Percentiles rank a stretch among this genome's conserved stretches.
These are phyloP conservation scores for Eucalyptus erythrocorys DNA, from an alignment of 345 rosid species.

Conservation along the genomic window DNA sequence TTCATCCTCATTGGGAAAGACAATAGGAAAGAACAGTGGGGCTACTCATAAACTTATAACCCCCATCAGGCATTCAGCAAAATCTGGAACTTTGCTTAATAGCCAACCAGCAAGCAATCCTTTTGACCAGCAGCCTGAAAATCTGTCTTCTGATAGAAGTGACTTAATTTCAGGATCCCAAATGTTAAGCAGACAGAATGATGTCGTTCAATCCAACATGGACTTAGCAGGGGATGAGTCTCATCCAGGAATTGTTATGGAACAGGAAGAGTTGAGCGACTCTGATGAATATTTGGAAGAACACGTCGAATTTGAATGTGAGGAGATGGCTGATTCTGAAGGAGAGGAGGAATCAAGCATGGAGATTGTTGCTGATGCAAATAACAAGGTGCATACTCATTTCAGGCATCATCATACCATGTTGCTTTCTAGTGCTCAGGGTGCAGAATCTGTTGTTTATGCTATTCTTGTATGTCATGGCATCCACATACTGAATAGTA, in stretches of 20 bases:
- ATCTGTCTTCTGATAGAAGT: not conserved
- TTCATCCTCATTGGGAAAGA: conserved; percentile 23
- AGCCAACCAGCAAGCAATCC: not conserved
- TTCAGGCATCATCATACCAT: not conserved
- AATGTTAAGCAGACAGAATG: conserved; percentile 12
- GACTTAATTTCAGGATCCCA: conserved; percentile 11
- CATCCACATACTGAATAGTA: not conserved
- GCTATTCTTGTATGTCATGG: not conserved
- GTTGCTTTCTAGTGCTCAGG: not conserved
- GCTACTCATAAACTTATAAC: not conserved
- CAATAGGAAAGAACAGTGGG: conserved; percentile 11
- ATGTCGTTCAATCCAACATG: conserved; percentile 8
- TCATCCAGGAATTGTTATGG: conserved; percentile 85
- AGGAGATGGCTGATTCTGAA: conserved; percentile 98
- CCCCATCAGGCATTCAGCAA: not conserved
- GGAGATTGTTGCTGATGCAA: conserved; percentile 23
- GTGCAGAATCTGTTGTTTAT: not conserved
- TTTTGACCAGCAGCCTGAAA: not conserved
- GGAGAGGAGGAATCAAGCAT: conserved; percentile 56
- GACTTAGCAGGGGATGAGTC: conserved; percentile 44
- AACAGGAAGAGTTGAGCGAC: conserved; percentile 96
- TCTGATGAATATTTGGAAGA: conserved; percentile 90
- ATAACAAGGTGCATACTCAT: conserved; percentile 28
- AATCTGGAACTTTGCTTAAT: not conserved
- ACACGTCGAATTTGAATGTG: conserved; percentile 92